phyloP scores from a whole-genome alignment of 2,329 filamentous ascomycete species.

The Colletotrichum scovillei region DNA sequence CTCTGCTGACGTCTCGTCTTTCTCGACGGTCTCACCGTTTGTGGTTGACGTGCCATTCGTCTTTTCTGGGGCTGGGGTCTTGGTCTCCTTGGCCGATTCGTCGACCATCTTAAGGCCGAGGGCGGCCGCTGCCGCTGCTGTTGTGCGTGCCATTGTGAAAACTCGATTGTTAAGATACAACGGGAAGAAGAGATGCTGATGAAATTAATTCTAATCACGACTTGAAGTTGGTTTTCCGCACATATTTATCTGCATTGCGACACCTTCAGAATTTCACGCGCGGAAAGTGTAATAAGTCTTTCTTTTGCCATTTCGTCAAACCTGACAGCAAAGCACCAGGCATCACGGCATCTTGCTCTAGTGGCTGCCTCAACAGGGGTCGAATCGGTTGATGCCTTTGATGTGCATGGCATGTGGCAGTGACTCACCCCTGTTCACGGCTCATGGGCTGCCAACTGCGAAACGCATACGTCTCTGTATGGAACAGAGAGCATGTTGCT shows the following conservation, averaged over 20 bases:
- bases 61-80: background rate
- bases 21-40: background rate
- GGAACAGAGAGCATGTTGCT: slow-evolving; percentile 5
- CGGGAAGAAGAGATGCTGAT: background rate
- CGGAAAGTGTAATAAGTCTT: background rate
- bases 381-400: background rate
- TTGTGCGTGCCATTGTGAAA: slow-evolving; percentile 24
- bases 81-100: background rate
- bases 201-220: background rate
- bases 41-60: background rate
- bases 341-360: background rate
- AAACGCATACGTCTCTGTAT: background rate
- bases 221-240: background rate
- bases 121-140: slow-evolving; percentile 3
- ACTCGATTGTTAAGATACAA: background rate
- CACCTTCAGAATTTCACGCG: too few species aligned
- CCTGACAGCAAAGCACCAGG: background rate
- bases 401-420: background rate
- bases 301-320: background rate
- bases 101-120: slow-evolving; percentile 14
- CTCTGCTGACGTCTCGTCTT: slow-evolving; percentile 37
- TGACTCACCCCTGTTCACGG: slow-evolving; percentile 25
- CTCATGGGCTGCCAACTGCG: background rate
- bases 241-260: slow-evolving; percentile 5
- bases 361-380: slow-evolving; percentile 8